These are phyloP conservation scores for Ceratobasidium sp. DNA, from an alignment of 1,284 basidiomycete genomes.

Conservation along the genomic window DNA sequence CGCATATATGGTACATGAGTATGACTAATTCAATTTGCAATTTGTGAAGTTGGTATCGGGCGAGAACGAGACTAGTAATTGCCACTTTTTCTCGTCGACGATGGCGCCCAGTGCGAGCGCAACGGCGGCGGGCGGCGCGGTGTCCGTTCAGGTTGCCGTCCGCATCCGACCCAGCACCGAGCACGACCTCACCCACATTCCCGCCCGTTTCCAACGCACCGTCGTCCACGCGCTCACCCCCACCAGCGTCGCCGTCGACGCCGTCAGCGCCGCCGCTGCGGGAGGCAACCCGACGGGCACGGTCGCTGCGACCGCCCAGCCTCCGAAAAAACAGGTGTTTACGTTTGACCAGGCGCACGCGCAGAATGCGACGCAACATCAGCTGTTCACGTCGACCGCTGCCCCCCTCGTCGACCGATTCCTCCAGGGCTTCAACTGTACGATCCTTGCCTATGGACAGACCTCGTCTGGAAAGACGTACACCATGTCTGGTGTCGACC, in stretches of 20 bases:
- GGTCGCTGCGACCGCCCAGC: slow-evolving; percentile 64
- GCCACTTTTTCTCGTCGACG: slow-evolving; percentile 15
- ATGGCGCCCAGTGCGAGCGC: slow-evolving; percentile 30
- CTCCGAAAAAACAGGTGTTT: slow-evolving; percentile 86
- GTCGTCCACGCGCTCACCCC: slow-evolving; percentile 81
- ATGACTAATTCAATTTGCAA: slow-evolving; percentile 14
- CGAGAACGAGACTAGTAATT: not conserved
- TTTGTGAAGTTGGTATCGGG: not conserved
- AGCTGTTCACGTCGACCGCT: slow-evolving; percentile 86
- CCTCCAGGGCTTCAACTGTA: slow-evolving; percentile 96
- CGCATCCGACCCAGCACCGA: slow-evolving; percentile 90
- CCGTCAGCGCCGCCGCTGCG: slow-evolving; percentile 58
- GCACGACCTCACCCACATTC: slow-evolving; percentile 86
- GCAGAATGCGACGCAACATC: slow-evolving; percentile 84
- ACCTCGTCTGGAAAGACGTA: slow-evolving; percentile 98
- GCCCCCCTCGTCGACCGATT: slow-evolving; percentile 91
- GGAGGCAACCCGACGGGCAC: slow-evolving; percentile 60
- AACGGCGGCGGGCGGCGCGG: slow-evolving; percentile 10
- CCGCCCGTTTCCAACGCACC: slow-evolving; percentile 91
- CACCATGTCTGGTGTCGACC: slow-evolving; percentile 93
- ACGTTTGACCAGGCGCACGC: slow-evolving; percentile 94
- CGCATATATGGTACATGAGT: not conserved
- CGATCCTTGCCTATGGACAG: slow-evolving; percentile 97
- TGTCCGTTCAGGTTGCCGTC: slow-evolving; percentile 66
- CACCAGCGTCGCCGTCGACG: slow-evolving; percentile 82